phyloP scores from a whole-genome alignment of 2,329 filamentous ascomycete species.

The Lojkania enalia region DNA sequence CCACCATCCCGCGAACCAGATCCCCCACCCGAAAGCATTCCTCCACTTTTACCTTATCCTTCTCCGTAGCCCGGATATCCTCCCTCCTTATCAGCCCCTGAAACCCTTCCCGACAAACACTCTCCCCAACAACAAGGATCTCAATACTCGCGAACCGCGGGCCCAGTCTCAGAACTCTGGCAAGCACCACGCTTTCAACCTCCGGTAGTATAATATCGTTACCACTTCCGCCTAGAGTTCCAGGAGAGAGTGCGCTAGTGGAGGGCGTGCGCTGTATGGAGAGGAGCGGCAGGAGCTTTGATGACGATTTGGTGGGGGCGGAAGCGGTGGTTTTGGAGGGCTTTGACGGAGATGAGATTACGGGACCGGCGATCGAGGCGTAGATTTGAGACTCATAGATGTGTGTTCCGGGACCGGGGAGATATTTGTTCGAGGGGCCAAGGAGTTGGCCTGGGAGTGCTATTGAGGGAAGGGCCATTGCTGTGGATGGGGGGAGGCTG shows the following conservation, averaged over 20 bases:
- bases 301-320: slow-evolving; percentile 60
- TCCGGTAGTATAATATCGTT: slow-evolving; percentile 77
- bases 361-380: slow-evolving; percentile 78
- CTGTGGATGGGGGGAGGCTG: no score
- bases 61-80: slow-evolving; percentile 92
- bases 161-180: slow-evolving; percentile 81
- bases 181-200: slow-evolving; percentile 79
- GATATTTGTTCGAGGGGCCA: slow-evolving; percentile 67
- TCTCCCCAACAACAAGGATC: slow-evolving; percentile 74
- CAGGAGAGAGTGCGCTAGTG: slow-evolving; percentile 21
- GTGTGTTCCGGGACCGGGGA: slow-evolving; percentile 82
- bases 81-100: slow-evolving; percentile 84
- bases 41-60: slow-evolving; percentile 88
- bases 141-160: slow-evolving; percentile 82
- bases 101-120: slow-evolving; percentile 76
- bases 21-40: slow-evolving; percentile 93
- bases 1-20: slow-evolving; percentile 82
- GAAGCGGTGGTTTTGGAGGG: slow-evolving; percentile 55
- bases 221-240: slow-evolving; percentile 27
- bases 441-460: slow-evolving; percentile 83
- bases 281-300: slow-evolving; percentile 42
- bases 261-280: slow-evolving; percentile 36
- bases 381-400: slow-evolving; percentile 74
- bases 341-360: slow-evolving; percentile 49
- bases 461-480: slow-evolving; percentile 49